phyloP scores from a whole-genome alignment of 2,329 filamentous ascomycete genomes.

The Ceratocystis harringtonii region DNA sequence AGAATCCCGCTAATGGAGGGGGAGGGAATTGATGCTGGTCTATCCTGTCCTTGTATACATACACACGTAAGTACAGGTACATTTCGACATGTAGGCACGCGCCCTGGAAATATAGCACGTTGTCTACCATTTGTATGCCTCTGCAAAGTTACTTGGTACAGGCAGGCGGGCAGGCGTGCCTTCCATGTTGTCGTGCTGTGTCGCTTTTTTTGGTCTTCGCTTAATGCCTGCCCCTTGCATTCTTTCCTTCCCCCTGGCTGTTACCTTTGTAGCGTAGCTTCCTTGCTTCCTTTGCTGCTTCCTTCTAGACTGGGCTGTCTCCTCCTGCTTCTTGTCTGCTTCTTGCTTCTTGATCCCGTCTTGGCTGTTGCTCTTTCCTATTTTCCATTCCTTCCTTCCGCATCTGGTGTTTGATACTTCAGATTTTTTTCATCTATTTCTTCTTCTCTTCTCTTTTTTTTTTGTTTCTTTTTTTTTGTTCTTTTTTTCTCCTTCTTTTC shows the following conservation, averaged over 20 bases:
- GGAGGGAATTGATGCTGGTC: background rate
- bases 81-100: background rate
- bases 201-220: constrained; percentile 5
- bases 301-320: background rate
- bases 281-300: background rate
- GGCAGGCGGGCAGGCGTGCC: background rate
- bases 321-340: background rate
- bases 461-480: background rate
- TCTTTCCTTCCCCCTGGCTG: background rate
- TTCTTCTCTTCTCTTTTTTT: background rate
- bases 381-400: constrained; percentile 9
- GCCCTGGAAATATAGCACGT: no score
- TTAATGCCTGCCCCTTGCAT: constrained; percentile 4
- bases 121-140: no score
- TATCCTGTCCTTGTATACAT: background rate
- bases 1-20: background rate
- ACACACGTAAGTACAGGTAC: background rate
- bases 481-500: background rate
- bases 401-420: background rate
- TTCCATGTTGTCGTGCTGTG: background rate
- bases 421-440: background rate
- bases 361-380: background rate
- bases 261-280: constrained; percentile 4
- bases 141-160: no score
- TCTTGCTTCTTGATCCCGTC: background rate